A percentile compares a stretch with the other conserved stretches of the same genome.
These are phyloP conservation scores for Neofusicoccum cordaticola DNA, from an alignment of 2,329 filamentous ascomycete genomes.

Conservation along the genomic window DNA sequence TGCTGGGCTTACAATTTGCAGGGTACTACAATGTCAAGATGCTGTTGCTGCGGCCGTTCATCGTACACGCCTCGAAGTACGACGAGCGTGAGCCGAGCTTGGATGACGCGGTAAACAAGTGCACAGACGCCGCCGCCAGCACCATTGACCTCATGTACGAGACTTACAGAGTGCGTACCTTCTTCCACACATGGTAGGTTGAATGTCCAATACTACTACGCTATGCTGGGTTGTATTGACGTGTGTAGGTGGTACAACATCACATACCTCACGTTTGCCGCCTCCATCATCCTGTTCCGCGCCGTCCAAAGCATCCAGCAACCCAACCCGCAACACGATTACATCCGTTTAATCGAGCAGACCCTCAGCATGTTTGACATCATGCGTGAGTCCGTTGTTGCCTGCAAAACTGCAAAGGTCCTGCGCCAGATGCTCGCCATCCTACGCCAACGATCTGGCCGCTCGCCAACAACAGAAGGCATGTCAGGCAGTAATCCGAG, in stretches of 20 bases:
- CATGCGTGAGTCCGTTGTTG: slow-evolving; percentile 43
- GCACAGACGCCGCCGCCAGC: slow-evolving; percentile 38
- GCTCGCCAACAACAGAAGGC: not conserved
- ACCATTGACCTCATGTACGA: slow-evolving; percentile 42
- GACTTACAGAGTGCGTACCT: slow-evolving; percentile 38
- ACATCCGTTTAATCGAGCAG: slow-evolving; percentile 31
- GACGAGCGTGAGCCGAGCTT: slow-evolving; percentile 22
- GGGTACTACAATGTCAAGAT: slow-evolving; percentile 43
- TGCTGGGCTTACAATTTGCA: not conserved
- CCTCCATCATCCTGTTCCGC: slow-evolving; percentile 36
- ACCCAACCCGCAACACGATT: slow-evolving; percentile 24
- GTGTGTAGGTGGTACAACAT: slow-evolving; percentile 41
- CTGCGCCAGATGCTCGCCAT: slow-evolving; percentile 18
- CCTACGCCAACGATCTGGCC: slow-evolving; percentile 3
- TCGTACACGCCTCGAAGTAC: slow-evolving; percentile 30
- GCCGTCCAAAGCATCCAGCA: slow-evolving; percentile 27
- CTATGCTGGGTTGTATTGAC: not conserved
- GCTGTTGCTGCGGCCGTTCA: slow-evolving; percentile 38
- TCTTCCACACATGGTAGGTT: slow-evolving; percentile 43
- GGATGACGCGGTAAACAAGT: slow-evolving; percentile 35
- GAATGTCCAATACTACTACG: not conserved
- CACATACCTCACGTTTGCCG: slow-evolving; percentile 43
- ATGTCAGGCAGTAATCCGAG: not conserved
- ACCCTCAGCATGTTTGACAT: slow-evolving; percentile 41
- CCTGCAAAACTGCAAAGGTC: slow-evolving; percentile 35